Percentiles rank a stretch among this genome's conserved stretches.
Evolutionary conservation across 345 rosid genomes (phyloP).

Genomic region (Brassica nigra): DNA sequence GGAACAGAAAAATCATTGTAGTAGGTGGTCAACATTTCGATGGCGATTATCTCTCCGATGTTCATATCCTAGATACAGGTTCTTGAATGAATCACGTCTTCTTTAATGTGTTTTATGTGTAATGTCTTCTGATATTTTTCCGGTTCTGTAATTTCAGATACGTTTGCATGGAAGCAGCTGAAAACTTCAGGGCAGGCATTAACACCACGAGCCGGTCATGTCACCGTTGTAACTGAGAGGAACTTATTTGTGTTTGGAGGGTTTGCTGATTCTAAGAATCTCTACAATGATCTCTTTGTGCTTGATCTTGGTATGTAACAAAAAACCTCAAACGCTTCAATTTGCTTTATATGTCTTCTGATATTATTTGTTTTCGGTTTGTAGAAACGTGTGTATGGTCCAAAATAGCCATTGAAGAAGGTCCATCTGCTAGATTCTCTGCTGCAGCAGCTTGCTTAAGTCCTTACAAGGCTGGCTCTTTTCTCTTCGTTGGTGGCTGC

Average conservation of each 20-base stretch:
- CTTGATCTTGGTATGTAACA: conserved; percentile 81
- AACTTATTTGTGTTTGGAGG: conserved; percentile 93
- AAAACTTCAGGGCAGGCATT: conserved; percentile 65
- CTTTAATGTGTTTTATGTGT: conserved; percentile 7
- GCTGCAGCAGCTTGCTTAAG: conserved; percentile 79
- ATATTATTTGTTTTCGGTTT: not conserved
- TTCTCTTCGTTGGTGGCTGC: conserved; percentile 86
- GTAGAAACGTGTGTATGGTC: conserved; percentile 82
- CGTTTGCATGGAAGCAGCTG: conserved; percentile 80
- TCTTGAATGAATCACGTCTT: conserved; percentile 2
- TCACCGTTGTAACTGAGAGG: conserved; percentile 74
- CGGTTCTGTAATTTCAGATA: conserved; percentile 50
- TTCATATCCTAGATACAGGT: conserved; percentile 94
- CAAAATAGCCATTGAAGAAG: conserved; percentile 60
- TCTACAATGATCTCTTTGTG: conserved; percentile 73
- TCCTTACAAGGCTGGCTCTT: conserved; percentile 70
- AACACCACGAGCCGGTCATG: conserved; percentile 94
- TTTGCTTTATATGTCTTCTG: not conserved
- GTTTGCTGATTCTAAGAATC: conserved; percentile 76
- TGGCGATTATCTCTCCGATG: conserved; percentile 86
- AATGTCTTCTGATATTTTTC: conserved; percentile 20
- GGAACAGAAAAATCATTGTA: conserved; percentile 83
- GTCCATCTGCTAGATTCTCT: conserved; percentile 94
- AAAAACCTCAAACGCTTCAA: not conserved
- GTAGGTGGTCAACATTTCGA: conserved; percentile 94